These are phyloP conservation scores for Rubroshorea leprosula DNA, from an alignment of 345 rosid species.

Conservation along the genomic window DNA sequence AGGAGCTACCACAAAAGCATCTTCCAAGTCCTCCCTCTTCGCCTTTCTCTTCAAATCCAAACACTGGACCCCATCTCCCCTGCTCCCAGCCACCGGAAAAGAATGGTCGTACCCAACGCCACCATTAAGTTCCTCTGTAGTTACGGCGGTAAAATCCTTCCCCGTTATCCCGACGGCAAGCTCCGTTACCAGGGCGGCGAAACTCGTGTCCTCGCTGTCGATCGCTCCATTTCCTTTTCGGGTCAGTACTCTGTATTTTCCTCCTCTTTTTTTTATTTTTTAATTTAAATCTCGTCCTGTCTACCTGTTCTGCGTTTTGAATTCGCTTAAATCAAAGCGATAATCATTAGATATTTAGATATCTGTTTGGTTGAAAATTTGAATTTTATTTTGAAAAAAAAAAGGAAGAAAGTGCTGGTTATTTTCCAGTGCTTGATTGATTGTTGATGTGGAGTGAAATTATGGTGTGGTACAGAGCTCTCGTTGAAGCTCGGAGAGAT, in stretches of 20 bases:
- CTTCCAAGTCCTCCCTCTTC: conserved; percentile 9
- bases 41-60: neutral
- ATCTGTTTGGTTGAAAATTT: too few relatives aligned
- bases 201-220: conserved; percentile 81
- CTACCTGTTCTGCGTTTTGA: neutral
- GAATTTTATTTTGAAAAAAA: neutral
- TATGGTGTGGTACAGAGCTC: conserved; percentile 52
- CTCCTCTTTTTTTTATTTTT: neutral
- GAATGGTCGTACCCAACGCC: conserved; percentile 40
- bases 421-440: neutral
- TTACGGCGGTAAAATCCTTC: conserved; percentile 78
- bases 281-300: too few relatives aligned
- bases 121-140: conserved; percentile 79
- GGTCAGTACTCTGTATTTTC: conserved; percentile 40
- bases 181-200: conserved; percentile 90
- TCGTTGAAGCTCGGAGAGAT: conserved; percentile 62
- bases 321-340: neutral
- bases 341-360: too few relatives aligned
- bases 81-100: neutral
- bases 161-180: conserved; percentile 77
- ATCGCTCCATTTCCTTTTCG: conserved; percentile 59
- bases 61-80: neutral
- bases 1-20: conserved; percentile 22
- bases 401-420: neutral
- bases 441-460: conserved; percentile 21